Evolutionary conservation across 2,329 filamentous ascomycete species (phyloP).

Genomic region (Beauveria varroae): DNA sequence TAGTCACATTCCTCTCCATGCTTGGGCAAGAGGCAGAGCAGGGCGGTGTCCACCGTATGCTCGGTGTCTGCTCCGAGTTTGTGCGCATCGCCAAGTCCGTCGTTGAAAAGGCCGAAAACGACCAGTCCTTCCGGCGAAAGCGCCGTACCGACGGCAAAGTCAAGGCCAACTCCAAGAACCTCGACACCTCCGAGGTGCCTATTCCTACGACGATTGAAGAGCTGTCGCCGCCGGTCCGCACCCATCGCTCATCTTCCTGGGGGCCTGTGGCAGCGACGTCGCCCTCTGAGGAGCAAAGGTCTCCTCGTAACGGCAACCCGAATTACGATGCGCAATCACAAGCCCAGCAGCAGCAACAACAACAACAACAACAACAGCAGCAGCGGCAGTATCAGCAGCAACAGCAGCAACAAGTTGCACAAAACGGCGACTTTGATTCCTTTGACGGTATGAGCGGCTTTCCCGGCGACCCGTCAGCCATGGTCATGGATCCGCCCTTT

Average conservation of each 20-base stretch:
- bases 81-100: conserved; percentile 88
- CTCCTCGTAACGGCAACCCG: not conserved
- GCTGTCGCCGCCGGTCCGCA: conserved; percentile 21
- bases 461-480: conserved; percentile 18
- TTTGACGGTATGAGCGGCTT: conserved; percentile 37
- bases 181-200: conserved; percentile 9
- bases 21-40: conserved; percentile 85
- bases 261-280: conserved; percentile 14
- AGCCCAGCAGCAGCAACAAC: not conserved
- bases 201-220: conserved; percentile 17
- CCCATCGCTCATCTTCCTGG: conserved; percentile 19
- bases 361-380: not conserved
- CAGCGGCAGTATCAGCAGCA: conserved; percentile 8
- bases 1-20: conserved; percentile 86
- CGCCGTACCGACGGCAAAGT: conserved; percentile 50
- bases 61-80: conserved; percentile 91
- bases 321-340: not conserved
- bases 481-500: conserved; percentile 37
- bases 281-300: conserved; percentile 2
- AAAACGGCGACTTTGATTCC: conserved; percentile 33
- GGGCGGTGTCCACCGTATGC: conserved; percentile 86
- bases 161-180: conserved; percentile 3
- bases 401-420: conserved; percentile 17
- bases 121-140: conserved; percentile 72
- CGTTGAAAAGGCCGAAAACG: conserved; percentile 84